These are phyloP conservation scores for Trichoderma erinaceum DNA, from an alignment of 495 filamentous ascomycete genomes.

Conservation along the genomic window DNA sequence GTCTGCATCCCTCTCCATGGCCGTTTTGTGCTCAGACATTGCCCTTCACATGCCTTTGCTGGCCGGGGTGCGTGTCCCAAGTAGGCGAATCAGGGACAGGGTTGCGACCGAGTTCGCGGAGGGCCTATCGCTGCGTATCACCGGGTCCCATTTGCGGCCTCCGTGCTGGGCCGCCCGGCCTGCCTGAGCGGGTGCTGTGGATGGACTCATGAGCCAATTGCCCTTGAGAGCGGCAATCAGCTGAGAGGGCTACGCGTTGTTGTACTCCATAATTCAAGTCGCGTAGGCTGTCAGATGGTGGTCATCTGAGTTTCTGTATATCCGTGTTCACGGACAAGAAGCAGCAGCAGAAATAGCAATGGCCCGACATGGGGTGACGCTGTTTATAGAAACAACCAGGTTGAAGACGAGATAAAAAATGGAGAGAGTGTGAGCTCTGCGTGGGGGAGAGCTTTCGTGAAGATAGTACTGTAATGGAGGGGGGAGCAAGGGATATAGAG, in stretches of 20 bases:
- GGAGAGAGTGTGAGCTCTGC: background rate
- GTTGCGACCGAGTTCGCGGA: constrained; percentile 4
- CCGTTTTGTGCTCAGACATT: background rate
- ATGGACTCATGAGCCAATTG: background rate
- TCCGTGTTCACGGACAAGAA: too few relatives aligned
- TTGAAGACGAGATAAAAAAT: background rate
- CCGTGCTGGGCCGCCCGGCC: background rate
- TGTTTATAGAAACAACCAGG: too few relatives aligned
- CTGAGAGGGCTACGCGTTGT: background rate
- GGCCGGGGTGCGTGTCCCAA: background rate
- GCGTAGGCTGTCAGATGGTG: background rate
- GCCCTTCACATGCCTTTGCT: background rate
- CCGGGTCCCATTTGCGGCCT: background rate
- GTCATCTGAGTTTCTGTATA: too few relatives aligned
- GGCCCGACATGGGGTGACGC: too few relatives aligned
- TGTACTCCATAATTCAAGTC: constrained; percentile 3
- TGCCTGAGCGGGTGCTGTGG: background rate
- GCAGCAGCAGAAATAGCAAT: too few relatives aligned
- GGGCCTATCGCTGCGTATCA: constrained; percentile 10
- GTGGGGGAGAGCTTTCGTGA: background rate
- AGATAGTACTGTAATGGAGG: background rate
- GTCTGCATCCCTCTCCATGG: background rate
- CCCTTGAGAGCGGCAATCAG: background rate
- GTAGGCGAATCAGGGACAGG: constrained; percentile 2
- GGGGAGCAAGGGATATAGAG: background rate